Conservation (phyloP, 306 rosid genomes). For the Hippophae rhamnoides region DNA sequence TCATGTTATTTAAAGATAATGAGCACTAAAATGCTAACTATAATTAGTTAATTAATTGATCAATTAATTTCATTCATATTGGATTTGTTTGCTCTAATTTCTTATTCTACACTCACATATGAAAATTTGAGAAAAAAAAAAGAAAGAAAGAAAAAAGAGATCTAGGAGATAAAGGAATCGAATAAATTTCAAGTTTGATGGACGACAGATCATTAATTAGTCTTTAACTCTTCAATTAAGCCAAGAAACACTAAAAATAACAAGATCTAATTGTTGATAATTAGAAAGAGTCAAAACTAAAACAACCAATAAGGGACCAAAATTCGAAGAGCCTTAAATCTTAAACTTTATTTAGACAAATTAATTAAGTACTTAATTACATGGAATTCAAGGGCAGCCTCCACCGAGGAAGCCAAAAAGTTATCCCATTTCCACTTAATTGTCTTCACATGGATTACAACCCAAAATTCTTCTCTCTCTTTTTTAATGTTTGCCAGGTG, state of each 20-base stretch:
- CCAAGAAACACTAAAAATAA: not conserved
- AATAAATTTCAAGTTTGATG: too few species aligned
- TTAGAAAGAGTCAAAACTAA: slow-evolving; percentile 3
- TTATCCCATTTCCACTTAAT: slow-evolving; percentile 39
- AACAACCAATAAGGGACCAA: slow-evolving; percentile 13
- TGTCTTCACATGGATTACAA: slow-evolving; percentile 52
- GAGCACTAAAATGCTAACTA: too few species aligned
- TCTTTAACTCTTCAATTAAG: too few species aligned
- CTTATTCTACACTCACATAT: too few species aligned
- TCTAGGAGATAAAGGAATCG: too few species aligned
- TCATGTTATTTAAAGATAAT: too few species aligned
- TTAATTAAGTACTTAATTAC: slow-evolving; percentile 5
- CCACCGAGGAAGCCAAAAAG: slow-evolving; percentile 23
- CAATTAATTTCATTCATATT: too few species aligned
- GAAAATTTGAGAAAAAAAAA: too few species aligned
- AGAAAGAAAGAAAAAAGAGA: too few species aligned
- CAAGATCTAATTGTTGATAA: not conserved
- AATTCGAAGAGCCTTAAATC: slow-evolving; percentile 4
- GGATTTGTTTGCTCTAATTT: too few species aligned
- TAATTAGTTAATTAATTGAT: too few species aligned
- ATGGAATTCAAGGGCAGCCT: slow-evolving; percentile 15
- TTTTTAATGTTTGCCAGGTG: slow-evolving; percentile 15
- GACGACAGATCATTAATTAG: too few species aligned
- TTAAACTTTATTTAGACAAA: slow-evolving; percentile 1
- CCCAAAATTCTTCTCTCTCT: slow-evolving; percentile 14